Percentiles rank a stretch among this genome's conserved stretches.
These are phyloP conservation scores for Ogataea corticis DNA, from an alignment of 805 yeast species.

Conservation along the genomic window DNA sequence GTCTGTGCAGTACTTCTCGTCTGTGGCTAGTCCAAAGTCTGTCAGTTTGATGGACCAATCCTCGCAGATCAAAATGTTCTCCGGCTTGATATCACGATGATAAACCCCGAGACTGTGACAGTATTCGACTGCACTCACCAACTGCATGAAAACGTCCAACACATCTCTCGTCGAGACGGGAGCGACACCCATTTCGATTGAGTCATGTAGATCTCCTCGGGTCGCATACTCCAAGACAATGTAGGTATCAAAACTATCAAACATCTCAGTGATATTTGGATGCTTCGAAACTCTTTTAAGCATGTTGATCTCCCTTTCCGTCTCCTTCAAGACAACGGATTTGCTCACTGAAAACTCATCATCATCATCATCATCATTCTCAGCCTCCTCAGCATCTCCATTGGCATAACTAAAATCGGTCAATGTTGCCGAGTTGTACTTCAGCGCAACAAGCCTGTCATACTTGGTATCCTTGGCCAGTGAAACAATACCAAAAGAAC, in stretches of 20 bases:
- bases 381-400: neutral
- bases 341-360: conserved; percentile 18
- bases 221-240: conserved; percentile 76
- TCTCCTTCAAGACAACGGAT: conserved; percentile 51
- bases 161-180: conserved; percentile 60
- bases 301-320: conserved; percentile 66
- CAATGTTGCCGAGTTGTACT: conserved; percentile 69
- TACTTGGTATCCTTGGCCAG: conserved; percentile 70
- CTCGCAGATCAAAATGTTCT: conserved; percentile 51
- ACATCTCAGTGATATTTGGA: conserved; percentile 46
- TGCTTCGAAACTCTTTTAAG: conserved; percentile 60
- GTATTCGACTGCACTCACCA: conserved; percentile 49
- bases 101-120: conserved; percentile 51
- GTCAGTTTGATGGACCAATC: conserved; percentile 60
- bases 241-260: conserved; percentile 53
- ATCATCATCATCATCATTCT: neutral
- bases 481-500: conserved; percentile 91
- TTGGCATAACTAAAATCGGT: conserved; percentile 34
- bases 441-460: conserved; percentile 71
- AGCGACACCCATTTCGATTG: conserved; percentile 63
- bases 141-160: conserved; percentile 52
- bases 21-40: conserved; percentile 62
- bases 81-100: conserved; percentile 61
- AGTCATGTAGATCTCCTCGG: conserved; percentile 84
- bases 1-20: conserved; percentile 55